Conservation (phyloP, 768 basidiomycete genomes). For the Kwoniella newhampshirensis region DNA sequence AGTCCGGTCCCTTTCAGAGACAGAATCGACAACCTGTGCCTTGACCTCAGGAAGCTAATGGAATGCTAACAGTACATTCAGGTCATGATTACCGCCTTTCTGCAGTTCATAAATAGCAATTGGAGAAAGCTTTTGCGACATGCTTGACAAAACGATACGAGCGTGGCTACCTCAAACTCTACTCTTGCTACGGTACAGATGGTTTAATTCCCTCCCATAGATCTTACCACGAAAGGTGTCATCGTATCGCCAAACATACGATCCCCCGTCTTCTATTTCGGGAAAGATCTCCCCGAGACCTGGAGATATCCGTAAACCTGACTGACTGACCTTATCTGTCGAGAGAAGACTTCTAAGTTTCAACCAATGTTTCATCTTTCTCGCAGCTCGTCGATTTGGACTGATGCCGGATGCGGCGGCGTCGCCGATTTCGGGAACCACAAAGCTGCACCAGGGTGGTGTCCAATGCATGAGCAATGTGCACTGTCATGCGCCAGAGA, state of each 20-base stretch:
- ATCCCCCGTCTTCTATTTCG: background rate
- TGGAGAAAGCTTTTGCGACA: background rate
- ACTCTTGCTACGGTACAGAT: background rate
- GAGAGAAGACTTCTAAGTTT: slow-evolving; percentile 1
- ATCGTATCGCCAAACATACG: background rate
- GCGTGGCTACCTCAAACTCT: background rate
- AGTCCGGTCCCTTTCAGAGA: no score
- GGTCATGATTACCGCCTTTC: no score
- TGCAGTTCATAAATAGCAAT: background rate
- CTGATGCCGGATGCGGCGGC: slow-evolving; percentile 2
- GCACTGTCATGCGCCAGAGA: background rate
- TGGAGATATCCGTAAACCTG: background rate
- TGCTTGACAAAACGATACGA: background rate
- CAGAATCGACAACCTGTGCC: no score
- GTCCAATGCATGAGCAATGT: background rate
- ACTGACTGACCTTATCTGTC: background rate
- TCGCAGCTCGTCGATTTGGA: slow-evolving; percentile 10
- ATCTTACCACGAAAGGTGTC: background rate
- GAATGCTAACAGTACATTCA: no score
- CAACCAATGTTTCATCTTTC: slow-evolving; percentile 7
- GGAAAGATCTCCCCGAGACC: background rate
- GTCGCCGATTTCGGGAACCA: background rate
- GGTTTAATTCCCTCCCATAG: background rate
- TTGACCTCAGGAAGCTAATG: no score
- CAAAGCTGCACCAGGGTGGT: slow-evolving; percentile 1